Percentiles rank a stretch among this genome's conserved stretches.
Evolutionary conservation across 164 flowering plant genomes (phyloP).

Genomic region (Malania oleifera): DNA sequence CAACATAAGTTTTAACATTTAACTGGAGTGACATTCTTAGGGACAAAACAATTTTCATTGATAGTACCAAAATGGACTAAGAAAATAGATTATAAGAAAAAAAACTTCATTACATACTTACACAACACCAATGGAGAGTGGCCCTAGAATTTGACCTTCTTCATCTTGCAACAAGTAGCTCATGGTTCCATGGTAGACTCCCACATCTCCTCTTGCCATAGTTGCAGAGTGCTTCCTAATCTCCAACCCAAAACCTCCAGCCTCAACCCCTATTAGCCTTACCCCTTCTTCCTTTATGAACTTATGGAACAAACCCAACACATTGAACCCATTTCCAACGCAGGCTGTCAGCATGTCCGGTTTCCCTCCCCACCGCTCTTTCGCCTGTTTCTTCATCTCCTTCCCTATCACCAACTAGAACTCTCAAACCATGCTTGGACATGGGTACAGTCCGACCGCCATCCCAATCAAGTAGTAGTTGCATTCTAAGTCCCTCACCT

Average conservation of each 20-base stretch:
- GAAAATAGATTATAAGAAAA: too few relatives aligned
- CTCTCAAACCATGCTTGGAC: constrained; percentile 55
- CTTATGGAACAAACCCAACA: constrained; percentile 61
- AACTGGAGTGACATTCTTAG: too few relatives aligned
- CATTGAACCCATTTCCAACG: constrained; percentile 67
- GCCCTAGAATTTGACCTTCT: constrained; percentile 46
- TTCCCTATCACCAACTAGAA: constrained; percentile 64
- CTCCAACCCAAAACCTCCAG: constrained; percentile 52
- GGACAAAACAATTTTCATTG: too few relatives aligned
- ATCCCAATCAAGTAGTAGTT: constrained; percentile 42
- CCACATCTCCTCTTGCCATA: constrained; percentile 48
- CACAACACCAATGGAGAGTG: constrained; percentile 60
- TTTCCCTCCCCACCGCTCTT: constrained; percentile 69
- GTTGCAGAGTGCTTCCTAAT: constrained; percentile 55
- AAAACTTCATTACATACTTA: too few relatives aligned
- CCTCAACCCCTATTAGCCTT: constrained; percentile 64
- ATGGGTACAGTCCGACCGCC: constrained; percentile 63
- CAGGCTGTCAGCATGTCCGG: constrained; percentile 65
- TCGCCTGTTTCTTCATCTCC: constrained; percentile 56
- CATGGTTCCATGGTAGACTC: constrained; percentile 66
- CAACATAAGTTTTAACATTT: too few relatives aligned
- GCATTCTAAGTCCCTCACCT: constrained; percentile 46
- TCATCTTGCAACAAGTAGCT: constrained; percentile 57
- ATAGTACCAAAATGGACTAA: too few relatives aligned
- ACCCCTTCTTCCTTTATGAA: constrained; percentile 54